Conservation (phyloP, 129 eudicot species). For the Lactuca sativa region DNA sequence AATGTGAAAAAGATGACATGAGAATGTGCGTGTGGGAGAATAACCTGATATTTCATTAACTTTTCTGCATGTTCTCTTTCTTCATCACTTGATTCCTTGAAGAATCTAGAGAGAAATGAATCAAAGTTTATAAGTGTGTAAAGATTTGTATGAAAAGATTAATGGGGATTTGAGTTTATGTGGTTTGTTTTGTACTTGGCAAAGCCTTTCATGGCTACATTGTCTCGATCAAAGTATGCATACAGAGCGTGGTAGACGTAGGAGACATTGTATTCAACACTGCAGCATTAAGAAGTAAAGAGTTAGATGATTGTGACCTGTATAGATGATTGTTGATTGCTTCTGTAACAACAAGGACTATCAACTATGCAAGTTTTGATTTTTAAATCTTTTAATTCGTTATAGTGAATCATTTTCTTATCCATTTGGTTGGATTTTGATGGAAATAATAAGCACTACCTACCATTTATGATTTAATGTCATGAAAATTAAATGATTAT, state of each 20-base stretch:
- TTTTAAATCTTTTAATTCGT: background rate
- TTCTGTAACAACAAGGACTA: too few relatives aligned
- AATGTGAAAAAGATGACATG: background rate
- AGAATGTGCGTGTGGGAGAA: background rate
- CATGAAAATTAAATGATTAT: too few relatives aligned
- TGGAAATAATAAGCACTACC: too few relatives aligned
- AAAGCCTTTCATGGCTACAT: slow-evolving; percentile 83
- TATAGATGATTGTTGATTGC: background rate
- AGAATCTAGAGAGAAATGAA: slow-evolving; percentile 50
- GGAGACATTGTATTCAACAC: slow-evolving; percentile 92
- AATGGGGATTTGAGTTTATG: background rate
- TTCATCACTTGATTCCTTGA: slow-evolving; percentile 90
- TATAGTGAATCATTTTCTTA: too few relatives aligned
- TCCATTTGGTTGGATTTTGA: too few relatives aligned
- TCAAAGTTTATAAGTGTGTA: background rate
- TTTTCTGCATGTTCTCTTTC: slow-evolving; percentile 95
- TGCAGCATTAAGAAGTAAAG: slow-evolving; percentile 31
- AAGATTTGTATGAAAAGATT: background rate
- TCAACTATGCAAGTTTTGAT: background rate
- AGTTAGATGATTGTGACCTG: background rate
- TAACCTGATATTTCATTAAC: slow-evolving; percentile 86
- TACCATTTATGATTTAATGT: too few relatives aligned
- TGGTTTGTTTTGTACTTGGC: slow-evolving; percentile 61
- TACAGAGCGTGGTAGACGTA: slow-evolving; percentile 80
- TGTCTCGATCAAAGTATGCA: slow-evolving; percentile 92